Evolutionary conservation across 2,329 filamentous ascomycete species (phyloP).

Genomic region (Neurospora sp.): DNA sequence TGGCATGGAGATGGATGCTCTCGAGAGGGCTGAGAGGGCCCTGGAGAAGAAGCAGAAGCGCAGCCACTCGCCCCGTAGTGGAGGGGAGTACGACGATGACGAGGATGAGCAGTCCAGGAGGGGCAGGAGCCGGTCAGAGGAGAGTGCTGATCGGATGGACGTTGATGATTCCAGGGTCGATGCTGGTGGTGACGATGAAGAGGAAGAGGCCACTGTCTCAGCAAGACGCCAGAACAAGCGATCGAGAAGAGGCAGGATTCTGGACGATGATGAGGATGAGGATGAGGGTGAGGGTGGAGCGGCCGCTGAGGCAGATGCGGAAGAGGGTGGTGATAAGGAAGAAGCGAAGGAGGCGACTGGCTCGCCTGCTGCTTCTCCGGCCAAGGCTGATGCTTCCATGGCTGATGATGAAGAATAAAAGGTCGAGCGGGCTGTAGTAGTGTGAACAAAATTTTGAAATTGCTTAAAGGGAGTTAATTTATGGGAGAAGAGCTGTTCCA

Average conservation of each 20-base stretch:
- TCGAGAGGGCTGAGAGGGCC: constrained; percentile 21
- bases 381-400: neutral
- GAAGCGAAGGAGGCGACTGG: neutral
- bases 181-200: constrained; percentile 36
- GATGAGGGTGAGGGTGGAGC: neutral
- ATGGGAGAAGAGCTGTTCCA: neutral
- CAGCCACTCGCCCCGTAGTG: neutral
- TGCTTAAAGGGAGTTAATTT: neutral
- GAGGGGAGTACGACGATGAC: constrained; percentile 28
- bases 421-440: neutral
- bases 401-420: neutral
- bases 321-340: neutral
- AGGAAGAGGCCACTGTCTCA: constrained; percentile 39
- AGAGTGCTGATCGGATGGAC: constrained; percentile 40
- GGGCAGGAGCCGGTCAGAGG: constrained; percentile 21
- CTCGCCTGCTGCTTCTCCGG: neutral
- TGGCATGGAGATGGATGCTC: constrained; percentile 26
- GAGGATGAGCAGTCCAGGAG: constrained; percentile 16
- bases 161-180: constrained; percentile 32
- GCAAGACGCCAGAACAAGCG: constrained; percentile 33
- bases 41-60: constrained; percentile 17
- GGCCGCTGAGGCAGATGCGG: neutral
- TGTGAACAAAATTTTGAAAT: neutral
- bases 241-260: constrained; percentile 39
- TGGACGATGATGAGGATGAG: constrained; percentile 34